Evolutionary conservation across 306 rosid species (phyloP).

Genomic region (Delonix regia): DNA sequence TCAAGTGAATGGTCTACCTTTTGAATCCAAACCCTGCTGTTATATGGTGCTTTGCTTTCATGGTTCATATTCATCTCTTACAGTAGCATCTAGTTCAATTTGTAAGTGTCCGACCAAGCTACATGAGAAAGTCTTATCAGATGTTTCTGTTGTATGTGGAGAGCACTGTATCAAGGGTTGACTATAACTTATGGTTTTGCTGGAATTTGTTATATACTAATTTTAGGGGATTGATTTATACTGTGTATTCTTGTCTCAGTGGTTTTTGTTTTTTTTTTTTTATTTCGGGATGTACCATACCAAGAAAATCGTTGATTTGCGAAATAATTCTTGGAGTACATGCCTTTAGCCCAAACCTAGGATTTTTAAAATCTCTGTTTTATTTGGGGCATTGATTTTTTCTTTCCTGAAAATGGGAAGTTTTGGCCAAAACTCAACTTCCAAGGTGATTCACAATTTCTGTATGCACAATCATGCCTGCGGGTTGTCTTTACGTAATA

Average conservation of each 20-base stretch:
- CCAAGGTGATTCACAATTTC: background rate
- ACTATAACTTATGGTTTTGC: background rate
- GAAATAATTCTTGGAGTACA: background rate
- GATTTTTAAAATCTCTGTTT: background rate
- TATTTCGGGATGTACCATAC: background rate
- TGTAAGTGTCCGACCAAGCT: background rate
- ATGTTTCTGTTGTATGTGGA: background rate
- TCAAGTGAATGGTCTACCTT: conserved; percentile 42
- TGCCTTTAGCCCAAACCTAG: background rate
- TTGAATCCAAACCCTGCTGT: background rate
- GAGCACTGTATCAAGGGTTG: background rate
- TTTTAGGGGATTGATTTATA: too few relatives aligned
- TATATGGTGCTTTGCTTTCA: background rate
- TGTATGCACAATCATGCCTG: background rate
- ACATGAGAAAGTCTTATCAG: background rate
- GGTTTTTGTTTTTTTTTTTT: too few relatives aligned
- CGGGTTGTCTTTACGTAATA: too few relatives aligned
- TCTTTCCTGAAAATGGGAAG: too few relatives aligned
- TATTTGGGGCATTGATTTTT: too few relatives aligned
- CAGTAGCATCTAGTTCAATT: background rate
- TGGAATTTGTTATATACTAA: background rate
- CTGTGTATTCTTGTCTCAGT: too few relatives aligned
- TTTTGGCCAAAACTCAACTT: background rate
- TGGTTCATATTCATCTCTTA: background rate
- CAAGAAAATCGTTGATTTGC: background rate